Evolutionary conservation across 352 stramenopile species (phyloP).

Genomic region (Globisporangium nunn): DNA sequence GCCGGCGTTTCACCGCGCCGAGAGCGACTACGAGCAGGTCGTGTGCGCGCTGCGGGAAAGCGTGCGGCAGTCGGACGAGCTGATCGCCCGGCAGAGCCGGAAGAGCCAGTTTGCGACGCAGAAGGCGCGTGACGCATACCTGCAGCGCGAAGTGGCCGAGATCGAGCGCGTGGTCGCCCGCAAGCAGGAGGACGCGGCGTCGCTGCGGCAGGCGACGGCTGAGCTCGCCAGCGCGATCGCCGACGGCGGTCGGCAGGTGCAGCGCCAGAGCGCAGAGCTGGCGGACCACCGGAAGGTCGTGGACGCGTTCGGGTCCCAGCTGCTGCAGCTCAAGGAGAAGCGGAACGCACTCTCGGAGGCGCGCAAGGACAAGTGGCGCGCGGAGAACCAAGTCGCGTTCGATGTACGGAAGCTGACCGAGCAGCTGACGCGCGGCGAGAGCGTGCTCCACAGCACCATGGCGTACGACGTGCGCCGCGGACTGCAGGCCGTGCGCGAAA

Average conservation of each 20-base stretch:
- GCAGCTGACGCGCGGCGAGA: constrained; percentile 67
- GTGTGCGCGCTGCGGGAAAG: constrained; percentile 50
- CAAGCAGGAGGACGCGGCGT: constrained; percentile 47
- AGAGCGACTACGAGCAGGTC: constrained; percentile 82
- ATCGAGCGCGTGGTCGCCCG: constrained; percentile 51
- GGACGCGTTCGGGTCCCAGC: constrained; percentile 38
- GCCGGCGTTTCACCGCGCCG: constrained; percentile 40
- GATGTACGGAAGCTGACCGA: constrained; percentile 70
- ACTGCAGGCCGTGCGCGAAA: constrained; percentile 78
- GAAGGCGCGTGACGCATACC: constrained; percentile 88
- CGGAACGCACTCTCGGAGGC: constrained; percentile 73
- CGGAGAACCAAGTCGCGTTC: constrained; percentile 72
- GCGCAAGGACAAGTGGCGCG: constrained; percentile 74
- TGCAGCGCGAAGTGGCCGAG: constrained; percentile 58
- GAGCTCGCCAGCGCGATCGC: constrained; percentile 31
- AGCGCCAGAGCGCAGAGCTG: constrained; percentile 40
- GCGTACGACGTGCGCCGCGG: constrained; percentile 78
- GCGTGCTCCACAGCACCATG: constrained; percentile 79
- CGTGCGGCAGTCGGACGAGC: constrained; percentile 65
- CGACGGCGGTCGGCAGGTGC: constrained; percentile 36
- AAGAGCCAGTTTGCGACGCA: constrained; percentile 93
- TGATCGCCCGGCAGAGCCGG: constrained; percentile 96
- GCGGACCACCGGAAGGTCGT: constrained; percentile 42
- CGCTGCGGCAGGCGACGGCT: constrained; percentile 35
- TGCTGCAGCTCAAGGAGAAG: constrained; percentile 74